Base-by-base conservation (phyloP, 2,329 filamentous ascomycete species). In the Aspergillus persii region DNA sequence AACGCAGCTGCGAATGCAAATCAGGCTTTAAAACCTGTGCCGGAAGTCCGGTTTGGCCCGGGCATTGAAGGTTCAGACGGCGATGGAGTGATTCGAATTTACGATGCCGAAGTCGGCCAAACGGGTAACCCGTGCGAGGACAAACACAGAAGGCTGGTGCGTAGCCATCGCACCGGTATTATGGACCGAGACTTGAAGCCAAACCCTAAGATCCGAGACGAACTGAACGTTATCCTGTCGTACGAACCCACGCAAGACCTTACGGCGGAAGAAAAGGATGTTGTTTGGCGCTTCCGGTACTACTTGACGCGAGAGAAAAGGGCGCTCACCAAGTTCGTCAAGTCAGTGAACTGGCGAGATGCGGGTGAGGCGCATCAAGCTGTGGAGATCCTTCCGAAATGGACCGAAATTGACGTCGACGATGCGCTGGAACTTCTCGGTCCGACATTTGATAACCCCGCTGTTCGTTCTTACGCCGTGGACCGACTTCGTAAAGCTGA, bases 261-360 rank as follows among this genome's bases (percentile, higher is more conserved):
- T 27, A 92, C 87, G 1, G 86, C 92, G 0, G 93, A 97, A 72
- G 95, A 99, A 75, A 96, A 96, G 71, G 95, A 99, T 74, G 83
- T 97, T 54, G 87, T 99, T 23, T 99, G 96, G 96, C 95, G 96
- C 69, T 99, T 98, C 78, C 85, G 95, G 59, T 96, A 98, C 74
- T 94, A 97, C 74, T 78, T 99, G 26, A 95, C 93, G 1, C 85
- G 92, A 58, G 93, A 99, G 73, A 99, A 99, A 76, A 83, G 89
- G 68, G 90, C 94, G 2, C 81, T 98, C 59, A 99, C 94, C 36
- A 99, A 99, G 69, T 96, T 99, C 67, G 92, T 98, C 73, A 99
- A 98, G 75, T 97, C 94, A 0, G 94, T 97, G 44, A 93, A 96
- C 66, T 99, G 95, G 94, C 86, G 86, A 53, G 94, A 96, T 73